These are phyloP conservation scores for Sarocladiaceae sp. DNA, from an alignment of 2,329 filamentous ascomycete species.

Conservation along the genomic window DNA sequence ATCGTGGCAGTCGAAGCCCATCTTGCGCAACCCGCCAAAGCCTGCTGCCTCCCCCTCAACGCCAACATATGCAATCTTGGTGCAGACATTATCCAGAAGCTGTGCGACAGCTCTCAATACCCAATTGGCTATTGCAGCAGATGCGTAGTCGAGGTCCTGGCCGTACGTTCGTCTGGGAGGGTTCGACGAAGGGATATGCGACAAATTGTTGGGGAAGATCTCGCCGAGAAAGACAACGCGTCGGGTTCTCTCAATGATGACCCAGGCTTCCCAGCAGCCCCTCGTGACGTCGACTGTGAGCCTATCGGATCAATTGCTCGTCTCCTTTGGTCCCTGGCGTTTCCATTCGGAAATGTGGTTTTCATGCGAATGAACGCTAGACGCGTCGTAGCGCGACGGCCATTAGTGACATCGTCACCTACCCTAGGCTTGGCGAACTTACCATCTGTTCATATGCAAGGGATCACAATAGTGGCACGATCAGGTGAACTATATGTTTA, in stretches of 20 bases:
- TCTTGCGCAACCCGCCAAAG: constrained; percentile 1
- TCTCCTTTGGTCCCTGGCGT: neutral
- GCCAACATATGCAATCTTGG: constrained; percentile 3
- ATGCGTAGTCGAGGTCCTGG: no score
- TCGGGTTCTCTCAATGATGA: neutral
- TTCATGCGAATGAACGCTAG: neutral
- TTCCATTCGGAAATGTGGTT: neutral
- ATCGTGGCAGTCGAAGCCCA: neutral
- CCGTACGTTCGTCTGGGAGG: no score
- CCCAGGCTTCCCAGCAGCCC: neutral
- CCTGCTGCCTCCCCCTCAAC: neutral
- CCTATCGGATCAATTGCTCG: constrained; percentile 6
- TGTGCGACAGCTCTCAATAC: no score
- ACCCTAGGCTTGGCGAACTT: neutral
- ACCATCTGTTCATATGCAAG: neutral
- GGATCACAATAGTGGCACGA: neutral
- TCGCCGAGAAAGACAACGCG: no score
- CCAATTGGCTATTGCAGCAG: no score
- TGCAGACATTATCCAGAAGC: neutral
- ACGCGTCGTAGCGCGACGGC: constrained; percentile 2
- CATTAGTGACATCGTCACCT: neutral
- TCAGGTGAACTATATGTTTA: no score
- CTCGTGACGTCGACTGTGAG: constrained; percentile 4
- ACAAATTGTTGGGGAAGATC: no score
- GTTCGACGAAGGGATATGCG: no score